A percentile compares a stretch with the other conserved stretches of the same genome.
Conservation (phyloP, 305 asterid species). For the Fraxinus dipetala region DNA sequence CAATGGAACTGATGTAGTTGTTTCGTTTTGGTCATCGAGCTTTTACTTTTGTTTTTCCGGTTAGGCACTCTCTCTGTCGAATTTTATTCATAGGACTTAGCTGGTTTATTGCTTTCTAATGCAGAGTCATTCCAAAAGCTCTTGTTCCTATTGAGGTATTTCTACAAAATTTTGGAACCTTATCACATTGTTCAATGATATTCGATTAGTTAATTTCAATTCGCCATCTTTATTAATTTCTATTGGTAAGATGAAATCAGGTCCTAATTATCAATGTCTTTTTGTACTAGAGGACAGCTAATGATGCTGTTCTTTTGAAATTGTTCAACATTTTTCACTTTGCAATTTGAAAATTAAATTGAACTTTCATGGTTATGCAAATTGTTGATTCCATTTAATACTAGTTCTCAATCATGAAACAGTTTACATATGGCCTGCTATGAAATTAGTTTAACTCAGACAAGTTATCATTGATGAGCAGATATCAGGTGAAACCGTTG, state of each 20-base stretch:
- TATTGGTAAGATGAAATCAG: background rate
- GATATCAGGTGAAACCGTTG: conserved; percentile 95
- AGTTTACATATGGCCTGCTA: background rate
- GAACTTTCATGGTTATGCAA: background rate
- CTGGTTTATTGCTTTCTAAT: conserved; percentile 26
- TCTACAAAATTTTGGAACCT: background rate
- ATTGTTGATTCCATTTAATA: background rate
- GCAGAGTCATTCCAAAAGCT: conserved; percentile 98
- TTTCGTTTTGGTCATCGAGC: background rate
- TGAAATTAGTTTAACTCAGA: conserved; percentile 6
- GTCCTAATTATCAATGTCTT: background rate
- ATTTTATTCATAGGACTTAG: conserved; percentile 21
- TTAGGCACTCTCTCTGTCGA: background rate
- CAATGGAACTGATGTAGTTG: background rate
- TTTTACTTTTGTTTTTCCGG: background rate
- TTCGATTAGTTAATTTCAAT: background rate
- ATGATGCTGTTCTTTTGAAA: background rate
- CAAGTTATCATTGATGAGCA: conserved; percentile 27
- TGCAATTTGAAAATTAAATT: background rate
- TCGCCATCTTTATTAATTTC: background rate
- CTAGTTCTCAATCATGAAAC: background rate
- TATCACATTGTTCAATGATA: background rate
- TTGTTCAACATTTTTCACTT: background rate
- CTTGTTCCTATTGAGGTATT: conserved; percentile 95
- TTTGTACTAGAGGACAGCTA: background rate